Evolutionary conservation across 352 stramenopile species (phyloP).

Genomic region (Blastocystis sp.): DNA sequence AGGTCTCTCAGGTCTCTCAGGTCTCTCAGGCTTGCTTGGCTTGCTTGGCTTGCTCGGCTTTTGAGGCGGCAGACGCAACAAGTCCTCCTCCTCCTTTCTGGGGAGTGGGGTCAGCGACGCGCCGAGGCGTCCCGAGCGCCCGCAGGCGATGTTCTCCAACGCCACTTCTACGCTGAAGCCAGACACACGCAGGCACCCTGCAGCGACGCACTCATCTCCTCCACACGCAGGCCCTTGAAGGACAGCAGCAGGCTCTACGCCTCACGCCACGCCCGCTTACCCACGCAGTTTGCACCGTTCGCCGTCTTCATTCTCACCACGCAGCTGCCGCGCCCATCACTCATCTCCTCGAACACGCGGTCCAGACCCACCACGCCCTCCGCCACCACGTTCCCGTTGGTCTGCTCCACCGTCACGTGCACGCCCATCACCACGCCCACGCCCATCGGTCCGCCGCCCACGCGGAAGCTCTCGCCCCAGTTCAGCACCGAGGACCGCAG

Average conservation of each 20-base stretch:
- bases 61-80: slow-evolving; percentile 5
- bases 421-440: slow-evolving; percentile 8
- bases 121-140: neutral
- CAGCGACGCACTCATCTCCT: slow-evolving; percentile 3
- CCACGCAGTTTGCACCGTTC: slow-evolving; percentile 5
- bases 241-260: slow-evolving; percentile 11
- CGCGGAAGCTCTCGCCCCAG: slow-evolving; percentile 53
- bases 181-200: neutral
- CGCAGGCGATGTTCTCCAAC: slow-evolving; percentile 39
- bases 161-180: slow-evolving; percentile 14
- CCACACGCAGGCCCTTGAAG: slow-evolving; percentile 1
- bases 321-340: neutral
- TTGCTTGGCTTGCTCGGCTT: neutral
- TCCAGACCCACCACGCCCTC: slow-evolving; percentile 37
- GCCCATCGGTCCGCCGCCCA: slow-evolving; percentile 34
- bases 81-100: neutral
- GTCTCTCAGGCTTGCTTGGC: neutral
- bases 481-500: slow-evolving; percentile 9
- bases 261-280: neutral
- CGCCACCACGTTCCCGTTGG: neutral
- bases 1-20: slow-evolving; percentile 29
- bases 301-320: neutral
- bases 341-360: slow-evolving; percentile 9
- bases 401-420: neutral
- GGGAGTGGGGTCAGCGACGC: neutral